A percentile compares a stretch with the other conserved stretches of the same genome.
phyloP scores from a whole-genome alignment of 768 basidiomycete genomes.

The Termitomyces sp. region DNA sequence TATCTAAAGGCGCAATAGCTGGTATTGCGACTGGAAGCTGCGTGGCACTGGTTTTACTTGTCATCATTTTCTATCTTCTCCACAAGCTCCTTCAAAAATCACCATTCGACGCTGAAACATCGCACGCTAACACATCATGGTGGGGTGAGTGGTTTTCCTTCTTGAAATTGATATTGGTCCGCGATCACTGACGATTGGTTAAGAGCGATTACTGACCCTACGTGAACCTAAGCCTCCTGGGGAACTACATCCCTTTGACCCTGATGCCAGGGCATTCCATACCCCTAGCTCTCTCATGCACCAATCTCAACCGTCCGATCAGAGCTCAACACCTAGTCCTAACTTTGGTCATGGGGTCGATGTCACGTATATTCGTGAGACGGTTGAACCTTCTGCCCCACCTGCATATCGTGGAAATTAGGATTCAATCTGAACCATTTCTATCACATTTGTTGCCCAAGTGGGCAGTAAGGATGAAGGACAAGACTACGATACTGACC shows the following conservation, averaged over 20 bases:
- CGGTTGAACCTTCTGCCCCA: background rate
- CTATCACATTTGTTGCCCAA: too few species aligned
- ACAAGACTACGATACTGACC: too few species aligned
- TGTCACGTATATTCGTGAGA: background rate
- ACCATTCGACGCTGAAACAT: background rate
- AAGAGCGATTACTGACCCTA: background rate
- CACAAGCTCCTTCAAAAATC: background rate
- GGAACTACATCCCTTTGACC: slow-evolving; percentile 2
- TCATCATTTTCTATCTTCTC: slow-evolving; percentile 1
- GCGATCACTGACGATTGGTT: background rate
- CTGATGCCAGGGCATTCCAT: background rate
- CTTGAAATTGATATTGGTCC: background rate
- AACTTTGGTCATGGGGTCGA: background rate
- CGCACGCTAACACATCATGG: background rate
- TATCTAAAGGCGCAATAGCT: slow-evolving; percentile 3
- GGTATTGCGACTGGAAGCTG: slow-evolving; percentile 4
- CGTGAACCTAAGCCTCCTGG: background rate
- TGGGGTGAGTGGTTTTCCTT: background rate
- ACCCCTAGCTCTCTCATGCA: background rate
- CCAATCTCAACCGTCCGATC: background rate
- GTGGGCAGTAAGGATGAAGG: background rate
- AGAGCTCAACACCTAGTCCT: background rate
- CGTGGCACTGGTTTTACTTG: background rate
- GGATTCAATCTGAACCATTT: background rate
- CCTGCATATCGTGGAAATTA: background rate